Evolutionary conservation across 2,329 filamentous ascomycete species (phyloP).

Genomic region (Cyclaneusma minus): DNA sequence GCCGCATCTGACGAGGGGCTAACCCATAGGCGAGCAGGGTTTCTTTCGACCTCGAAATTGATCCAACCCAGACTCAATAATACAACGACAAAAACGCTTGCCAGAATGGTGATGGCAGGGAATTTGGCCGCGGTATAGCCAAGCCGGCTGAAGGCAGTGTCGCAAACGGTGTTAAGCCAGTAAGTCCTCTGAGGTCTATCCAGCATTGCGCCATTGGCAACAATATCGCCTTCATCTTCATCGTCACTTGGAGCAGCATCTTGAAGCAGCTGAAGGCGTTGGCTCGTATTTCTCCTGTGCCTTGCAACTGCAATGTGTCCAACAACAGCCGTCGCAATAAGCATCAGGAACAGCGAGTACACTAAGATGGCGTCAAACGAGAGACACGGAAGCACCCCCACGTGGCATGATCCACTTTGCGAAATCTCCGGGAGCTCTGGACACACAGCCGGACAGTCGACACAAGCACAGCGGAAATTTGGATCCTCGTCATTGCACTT

Average conservation of each 20-base stretch:
- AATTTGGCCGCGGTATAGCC: slow-evolving; percentile 71
- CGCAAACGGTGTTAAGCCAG: slow-evolving; percentile 67
- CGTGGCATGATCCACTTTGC: slow-evolving; percentile 55
- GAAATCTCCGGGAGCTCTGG: slow-evolving; percentile 66
- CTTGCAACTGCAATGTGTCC: slow-evolving; percentile 64
- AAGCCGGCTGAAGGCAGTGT: slow-evolving; percentile 63
- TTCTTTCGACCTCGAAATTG: slow-evolving; percentile 74
- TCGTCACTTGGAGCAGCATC: slow-evolving; percentile 76
- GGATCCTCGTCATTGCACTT: slow-evolving; percentile 83
- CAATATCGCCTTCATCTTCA: slow-evolving; percentile 80
- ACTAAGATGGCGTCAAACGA: slow-evolving; percentile 84
- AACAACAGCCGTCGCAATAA: slow-evolving; percentile 48
- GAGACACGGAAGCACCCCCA: slow-evolving; percentile 79
- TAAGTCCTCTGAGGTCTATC: slow-evolving; percentile 71
- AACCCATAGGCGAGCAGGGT: slow-evolving; percentile 93
- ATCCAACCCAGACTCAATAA: slow-evolving; percentile 80
- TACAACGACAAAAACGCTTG: slow-evolving; percentile 59
- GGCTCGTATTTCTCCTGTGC: slow-evolving; percentile 59
- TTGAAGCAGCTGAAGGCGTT: slow-evolving; percentile 74
- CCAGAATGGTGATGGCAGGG: slow-evolving; percentile 66
- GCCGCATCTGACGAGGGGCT: slow-evolving; percentile 83
- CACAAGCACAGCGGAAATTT: slow-evolving; percentile 76
- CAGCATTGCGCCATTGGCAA: slow-evolving; percentile 60
- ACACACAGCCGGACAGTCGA: slow-evolving; percentile 81
- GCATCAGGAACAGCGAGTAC: slow-evolving; percentile 61